These are phyloP conservation scores for Podaxis pistillaris DNA, from an alignment of 768 basidiomycete species.

Conservation along the genomic window DNA sequence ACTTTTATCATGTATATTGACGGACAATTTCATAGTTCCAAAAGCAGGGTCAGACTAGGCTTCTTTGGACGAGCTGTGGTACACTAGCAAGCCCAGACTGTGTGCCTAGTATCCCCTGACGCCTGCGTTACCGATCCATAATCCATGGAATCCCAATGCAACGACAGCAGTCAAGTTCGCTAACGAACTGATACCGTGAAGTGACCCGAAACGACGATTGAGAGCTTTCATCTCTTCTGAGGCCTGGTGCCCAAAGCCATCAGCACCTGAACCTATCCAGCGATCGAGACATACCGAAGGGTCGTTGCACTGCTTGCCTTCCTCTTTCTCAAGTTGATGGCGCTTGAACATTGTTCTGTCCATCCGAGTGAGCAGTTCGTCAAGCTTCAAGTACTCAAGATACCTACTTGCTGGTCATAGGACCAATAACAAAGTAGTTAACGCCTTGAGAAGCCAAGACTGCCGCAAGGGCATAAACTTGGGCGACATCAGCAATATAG, in stretches of 20 bases:
- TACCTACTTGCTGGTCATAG: conserved; percentile 66
- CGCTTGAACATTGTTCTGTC: conserved; percentile 73
- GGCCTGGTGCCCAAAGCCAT: conserved; percentile 37
- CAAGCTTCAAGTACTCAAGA: neutral
- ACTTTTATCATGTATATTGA: neutral
- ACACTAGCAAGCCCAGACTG: neutral
- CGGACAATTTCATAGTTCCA: neutral
- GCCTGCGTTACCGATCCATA: conserved; percentile 65
- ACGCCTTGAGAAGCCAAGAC: conserved; percentile 48
- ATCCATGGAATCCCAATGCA: conserved; percentile 63
- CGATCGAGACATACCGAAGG: conserved; percentile 47
- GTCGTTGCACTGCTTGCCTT: conserved; percentile 67
- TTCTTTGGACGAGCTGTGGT: neutral
- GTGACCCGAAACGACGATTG: conserved; percentile 60
- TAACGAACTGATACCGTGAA: conserved; percentile 70
- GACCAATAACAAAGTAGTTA: conserved; percentile 73
- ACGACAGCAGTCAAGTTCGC: conserved; percentile 63
- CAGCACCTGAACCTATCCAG: conserved; percentile 9
- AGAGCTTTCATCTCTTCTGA: conserved; percentile 68
- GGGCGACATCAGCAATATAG: conserved; percentile 57
- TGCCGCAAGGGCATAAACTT: conserved; percentile 54
- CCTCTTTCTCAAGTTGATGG: conserved; percentile 70
- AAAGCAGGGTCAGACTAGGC: neutral
- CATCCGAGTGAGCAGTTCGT: neutral
- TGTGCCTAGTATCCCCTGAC: conserved; percentile 35